These are phyloP conservation scores for Nitzschia palea DNA, from an alignment of 108 stramenopile species.

Conservation along the genomic window DNA sequence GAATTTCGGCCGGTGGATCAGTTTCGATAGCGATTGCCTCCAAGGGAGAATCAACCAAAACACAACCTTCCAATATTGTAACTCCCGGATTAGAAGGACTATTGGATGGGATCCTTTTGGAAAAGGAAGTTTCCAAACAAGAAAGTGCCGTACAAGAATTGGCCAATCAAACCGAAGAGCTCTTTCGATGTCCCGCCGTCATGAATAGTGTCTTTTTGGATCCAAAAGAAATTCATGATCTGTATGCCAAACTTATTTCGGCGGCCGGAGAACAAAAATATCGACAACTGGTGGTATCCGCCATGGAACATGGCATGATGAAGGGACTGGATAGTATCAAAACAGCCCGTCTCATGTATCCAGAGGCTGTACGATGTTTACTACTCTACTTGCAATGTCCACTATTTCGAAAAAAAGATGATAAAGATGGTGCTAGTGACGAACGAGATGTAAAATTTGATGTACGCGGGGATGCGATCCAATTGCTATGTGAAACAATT, in stretches of 20 bases:
- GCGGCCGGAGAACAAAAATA: slow-evolving; percentile 22
- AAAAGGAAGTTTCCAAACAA: slow-evolving; percentile 26
- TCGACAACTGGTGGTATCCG: slow-evolving; percentile 40
- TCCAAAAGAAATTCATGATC: slow-evolving; percentile 55
- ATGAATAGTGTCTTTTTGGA: slow-evolving; percentile 67
- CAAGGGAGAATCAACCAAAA: neutral
- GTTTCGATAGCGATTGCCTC: slow-evolving; percentile 46
- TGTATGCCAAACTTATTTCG: slow-evolving; percentile 47
- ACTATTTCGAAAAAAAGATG: slow-evolving; percentile 39
- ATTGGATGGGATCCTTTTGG: slow-evolving; percentile 34
- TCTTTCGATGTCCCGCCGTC: slow-evolving; percentile 61
- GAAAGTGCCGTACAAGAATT: slow-evolving; percentile 40
- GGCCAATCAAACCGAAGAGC: slow-evolving; percentile 52
- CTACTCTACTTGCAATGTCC: slow-evolving; percentile 64
- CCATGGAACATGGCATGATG: slow-evolving; percentile 59
- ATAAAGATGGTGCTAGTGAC: slow-evolving; percentile 1
- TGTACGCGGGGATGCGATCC: slow-evolving; percentile 23
- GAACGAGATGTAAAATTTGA: slow-evolving; percentile 23
- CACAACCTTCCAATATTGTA: neutral
- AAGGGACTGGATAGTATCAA: slow-evolving; percentile 57
- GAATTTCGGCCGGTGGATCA: slow-evolving; percentile 64
- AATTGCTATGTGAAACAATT: slow-evolving; percentile 42
- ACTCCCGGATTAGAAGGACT: slow-evolving; percentile 34
- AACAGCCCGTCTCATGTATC: slow-evolving; percentile 56
- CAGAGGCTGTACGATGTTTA: slow-evolving; percentile 63